Evolutionary conservation across 345 rosid species (phyloP), one percentile per base, ranked within the genome.

Genomic region (Citrus inodora): DNA sequence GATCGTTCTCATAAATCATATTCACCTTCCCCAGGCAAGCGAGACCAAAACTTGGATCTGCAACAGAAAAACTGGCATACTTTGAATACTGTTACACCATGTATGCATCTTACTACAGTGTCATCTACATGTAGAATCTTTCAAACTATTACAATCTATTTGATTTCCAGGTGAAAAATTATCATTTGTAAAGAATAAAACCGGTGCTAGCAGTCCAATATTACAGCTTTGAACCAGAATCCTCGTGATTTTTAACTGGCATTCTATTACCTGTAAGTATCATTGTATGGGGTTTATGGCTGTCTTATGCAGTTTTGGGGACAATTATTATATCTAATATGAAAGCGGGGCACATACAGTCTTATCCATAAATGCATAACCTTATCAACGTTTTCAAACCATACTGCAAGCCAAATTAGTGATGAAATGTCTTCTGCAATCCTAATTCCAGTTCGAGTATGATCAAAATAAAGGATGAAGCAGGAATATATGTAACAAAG

Each of bases 31-130:
- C 97, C 86, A 93, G 83, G 80, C 90, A 92, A 19, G 88, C 82
- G 70, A 95, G 89, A 40, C 99, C 97, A 84, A 89, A 88, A 56
- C 92, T 83, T 58, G 98, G 94, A 78, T 95, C 98, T 93, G 88
- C 17, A 68, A 66, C 33, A 70, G 58, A 51, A 48, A 73, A 70
- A 67, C 67, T 7, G 59, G 7, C 19, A 62, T 21, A 42, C 46
- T 58, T 74, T 27, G 21, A 16, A 71, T 13, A 59, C 53, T 58
- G 53, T 16, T 42, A 61, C 33, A 74, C 17, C 64, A 48, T 21
- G 55, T 1, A 9, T 25, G 24, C 35, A 27, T 77, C 69, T 24
- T 11, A 25, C 0, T n/a, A 22, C 28, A 56, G 19, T 25, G 42
- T 38, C 46, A 42, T 62, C 63, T 14, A 53, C 8, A 11, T 10